Conservation (phyloP, 2,329 filamentous ascomycete genomes). For the Ophiostoma ulmi region DNA sequence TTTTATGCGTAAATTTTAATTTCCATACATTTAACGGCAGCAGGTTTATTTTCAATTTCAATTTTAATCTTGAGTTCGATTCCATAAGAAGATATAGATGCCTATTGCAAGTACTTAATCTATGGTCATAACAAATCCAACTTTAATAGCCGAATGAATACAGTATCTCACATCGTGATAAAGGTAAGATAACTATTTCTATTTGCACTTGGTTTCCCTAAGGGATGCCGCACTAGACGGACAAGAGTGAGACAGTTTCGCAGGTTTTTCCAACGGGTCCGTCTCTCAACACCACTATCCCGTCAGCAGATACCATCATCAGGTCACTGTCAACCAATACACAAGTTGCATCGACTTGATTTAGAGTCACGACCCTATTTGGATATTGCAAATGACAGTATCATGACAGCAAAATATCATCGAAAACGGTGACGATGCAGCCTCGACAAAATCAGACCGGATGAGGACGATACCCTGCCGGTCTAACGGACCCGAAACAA, state of each 20-base stretch:
- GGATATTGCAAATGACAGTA: neutral
- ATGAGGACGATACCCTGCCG: neutral
- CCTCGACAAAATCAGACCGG: neutral
- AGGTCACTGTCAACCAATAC: neutral
- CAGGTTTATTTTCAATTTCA: too few relatives aligned
- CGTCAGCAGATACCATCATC: neutral
- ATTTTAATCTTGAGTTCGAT: too few relatives aligned
- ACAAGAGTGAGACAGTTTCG: conserved; percentile 2
- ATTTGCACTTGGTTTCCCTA: neutral
- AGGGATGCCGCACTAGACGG: neutral
- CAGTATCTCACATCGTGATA: neutral
- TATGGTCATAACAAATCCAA: neutral
- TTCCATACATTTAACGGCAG: too few relatives aligned
- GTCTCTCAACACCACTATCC: neutral
- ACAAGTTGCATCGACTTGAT: neutral
- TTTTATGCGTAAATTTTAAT: too few relatives aligned
- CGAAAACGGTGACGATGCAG: neutral
- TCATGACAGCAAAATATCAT: neutral
- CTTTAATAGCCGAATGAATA: neutral
- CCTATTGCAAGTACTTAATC: too few relatives aligned
- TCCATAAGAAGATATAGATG: too few relatives aligned
- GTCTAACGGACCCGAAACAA: neutral
- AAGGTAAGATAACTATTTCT: neutral
- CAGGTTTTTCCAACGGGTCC: neutral
- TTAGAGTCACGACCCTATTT: neutral